phyloP scores from a whole-genome alignment of 2,329 filamentous ascomycete species.

The Capronia coronata region DNA sequence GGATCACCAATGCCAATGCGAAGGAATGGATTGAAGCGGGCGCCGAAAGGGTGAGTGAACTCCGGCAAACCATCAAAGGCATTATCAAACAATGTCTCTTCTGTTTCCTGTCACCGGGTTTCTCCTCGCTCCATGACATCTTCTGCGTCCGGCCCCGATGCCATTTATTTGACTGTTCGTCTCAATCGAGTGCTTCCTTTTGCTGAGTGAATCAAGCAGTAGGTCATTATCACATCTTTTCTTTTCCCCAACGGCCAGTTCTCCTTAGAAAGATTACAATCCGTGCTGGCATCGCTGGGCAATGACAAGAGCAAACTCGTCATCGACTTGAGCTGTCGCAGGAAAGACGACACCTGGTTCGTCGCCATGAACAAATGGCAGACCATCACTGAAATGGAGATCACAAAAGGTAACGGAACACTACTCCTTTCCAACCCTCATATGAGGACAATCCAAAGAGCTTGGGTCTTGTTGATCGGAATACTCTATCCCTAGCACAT shows the following conservation, averaged over 20 bases:
- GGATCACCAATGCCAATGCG: slow-evolving; percentile 81
- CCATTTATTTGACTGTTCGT: too few relatives aligned
- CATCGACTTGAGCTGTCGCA: slow-evolving; percentile 87
- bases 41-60: slow-evolving; percentile 70
- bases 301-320: slow-evolving; percentile 76
- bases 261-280: slow-evolving; percentile 66
- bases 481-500: slow-evolving; percentile 1
- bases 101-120: too few relatives aligned
- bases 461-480: too few relatives aligned
- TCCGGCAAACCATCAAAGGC: too few relatives aligned
- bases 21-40: slow-evolving; percentile 77
- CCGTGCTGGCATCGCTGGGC: slow-evolving; percentile 64
- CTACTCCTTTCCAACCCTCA: too few relatives aligned
- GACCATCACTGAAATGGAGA: slow-evolving; percentile 92
- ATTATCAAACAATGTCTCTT: too few relatives aligned
- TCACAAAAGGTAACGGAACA: slow-evolving; percentile 63
- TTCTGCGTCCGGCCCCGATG: too few relatives aligned
- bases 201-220: slow-evolving; percentile 31
- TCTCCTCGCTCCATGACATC: too few relatives aligned
- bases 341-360: slow-evolving; percentile 71
- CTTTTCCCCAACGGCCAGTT: slow-evolving; percentile 82
- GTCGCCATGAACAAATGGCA: slow-evolving; percentile 99
- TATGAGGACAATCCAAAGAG: too few relatives aligned
- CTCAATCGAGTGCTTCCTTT: slow-evolving; percentile 1
- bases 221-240: slow-evolving; percentile 96